These are phyloP conservation scores for Macrocystidia cucumis DNA, from an alignment of 1,284 basidiomycete species.

Conservation along the genomic window DNA sequence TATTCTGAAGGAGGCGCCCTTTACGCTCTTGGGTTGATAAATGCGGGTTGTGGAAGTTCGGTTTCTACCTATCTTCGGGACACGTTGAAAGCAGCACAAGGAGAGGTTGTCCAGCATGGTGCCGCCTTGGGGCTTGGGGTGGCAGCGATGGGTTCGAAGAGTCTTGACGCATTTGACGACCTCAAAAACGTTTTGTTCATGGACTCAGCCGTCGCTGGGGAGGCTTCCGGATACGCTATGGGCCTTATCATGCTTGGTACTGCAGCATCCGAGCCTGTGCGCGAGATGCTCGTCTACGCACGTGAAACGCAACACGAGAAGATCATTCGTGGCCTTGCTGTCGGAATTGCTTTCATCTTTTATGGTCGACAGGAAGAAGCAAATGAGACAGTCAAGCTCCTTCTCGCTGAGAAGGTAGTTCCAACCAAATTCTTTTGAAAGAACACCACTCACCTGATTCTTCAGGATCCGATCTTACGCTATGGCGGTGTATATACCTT, in stretches of 20 bases:
- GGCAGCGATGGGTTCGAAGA: slow-evolving; percentile 87
- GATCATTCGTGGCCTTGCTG: slow-evolving; percentile 89
- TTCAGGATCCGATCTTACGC: slow-evolving; percentile 87
- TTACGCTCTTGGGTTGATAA: slow-evolving; percentile 92
- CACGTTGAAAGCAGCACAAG: slow-evolving; percentile 63
- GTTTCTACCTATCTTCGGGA: slow-evolving; percentile 73
- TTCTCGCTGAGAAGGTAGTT: slow-evolving; percentile 80
- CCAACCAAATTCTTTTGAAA: slow-evolving; percentile 2
- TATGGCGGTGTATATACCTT: slow-evolving; percentile 96
- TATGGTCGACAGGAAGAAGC: slow-evolving; percentile 91
- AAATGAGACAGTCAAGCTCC: slow-evolving; percentile 64
- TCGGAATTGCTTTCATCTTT: slow-evolving; percentile 86
- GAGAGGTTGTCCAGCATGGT: slow-evolving; percentile 91
- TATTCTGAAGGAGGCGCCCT: slow-evolving; percentile 93
- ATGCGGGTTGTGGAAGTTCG: slow-evolving; percentile 79
- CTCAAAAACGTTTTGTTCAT: slow-evolving; percentile 84
- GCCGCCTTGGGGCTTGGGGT: slow-evolving; percentile 92
- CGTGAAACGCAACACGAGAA: slow-evolving; percentile 97
- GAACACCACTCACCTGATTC: slow-evolving; percentile 6
- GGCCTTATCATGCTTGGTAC: slow-evolving; percentile 94
- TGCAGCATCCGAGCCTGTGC: slow-evolving; percentile 67
- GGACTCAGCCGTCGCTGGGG: slow-evolving; percentile 91
- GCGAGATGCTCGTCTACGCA: slow-evolving; percentile 93
- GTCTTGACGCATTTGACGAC: slow-evolving; percentile 84
- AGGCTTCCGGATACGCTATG: slow-evolving; percentile 94